Conservation (phyloP, 2,329 filamentous ascomycete genomes). For the Bipolaris zeicola region DNA sequence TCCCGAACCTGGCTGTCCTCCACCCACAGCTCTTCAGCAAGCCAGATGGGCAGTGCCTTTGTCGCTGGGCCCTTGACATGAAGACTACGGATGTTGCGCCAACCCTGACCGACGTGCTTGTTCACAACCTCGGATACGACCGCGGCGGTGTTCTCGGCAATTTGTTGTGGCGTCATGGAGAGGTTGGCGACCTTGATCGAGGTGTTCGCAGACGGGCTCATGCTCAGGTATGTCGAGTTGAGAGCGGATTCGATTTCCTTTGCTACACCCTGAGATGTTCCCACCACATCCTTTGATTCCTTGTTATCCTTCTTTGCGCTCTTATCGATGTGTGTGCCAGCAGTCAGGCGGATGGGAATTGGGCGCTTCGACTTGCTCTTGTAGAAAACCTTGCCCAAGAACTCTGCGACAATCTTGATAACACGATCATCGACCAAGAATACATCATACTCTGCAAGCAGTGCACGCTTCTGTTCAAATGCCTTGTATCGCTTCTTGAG, state of each 20-base stretch:
- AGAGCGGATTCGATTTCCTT: slow-evolving; percentile 82
- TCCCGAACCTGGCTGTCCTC: slow-evolving; percentile 75
- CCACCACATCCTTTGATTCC: slow-evolving; percentile 52
- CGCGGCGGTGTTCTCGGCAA: slow-evolving; percentile 79
- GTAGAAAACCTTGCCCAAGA: slow-evolving; percentile 93
- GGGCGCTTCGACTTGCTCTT: slow-evolving; percentile 82
- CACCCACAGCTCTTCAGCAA: slow-evolving; percentile 89
- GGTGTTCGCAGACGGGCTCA: slow-evolving; percentile 79
- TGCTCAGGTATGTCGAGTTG: slow-evolving; percentile 76
- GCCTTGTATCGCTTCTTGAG: slow-evolving; percentile 87
- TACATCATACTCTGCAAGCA: slow-evolving; percentile 84
- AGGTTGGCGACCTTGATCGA: slow-evolving; percentile 80
- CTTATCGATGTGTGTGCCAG: slow-evolving; percentile 66
- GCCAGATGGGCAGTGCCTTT: slow-evolving; percentile 89
- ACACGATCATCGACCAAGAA: slow-evolving; percentile 94
- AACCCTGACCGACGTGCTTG: slow-evolving; percentile 82
- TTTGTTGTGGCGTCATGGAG: slow-evolving; percentile 73
- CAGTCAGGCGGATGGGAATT: slow-evolving; percentile 76
- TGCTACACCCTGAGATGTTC: slow-evolving; percentile 69
- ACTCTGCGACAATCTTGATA: slow-evolving; percentile 70
- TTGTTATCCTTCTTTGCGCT: slow-evolving; percentile 46
- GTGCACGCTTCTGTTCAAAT: slow-evolving; percentile 79
- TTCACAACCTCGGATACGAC: slow-evolving; percentile 69
- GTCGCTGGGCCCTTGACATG: slow-evolving; percentile 93
- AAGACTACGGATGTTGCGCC: slow-evolving; percentile 81